Conservation (phyloP, 2,329 filamentous ascomycete species). For the Ascosphaera aggregata region DNA sequence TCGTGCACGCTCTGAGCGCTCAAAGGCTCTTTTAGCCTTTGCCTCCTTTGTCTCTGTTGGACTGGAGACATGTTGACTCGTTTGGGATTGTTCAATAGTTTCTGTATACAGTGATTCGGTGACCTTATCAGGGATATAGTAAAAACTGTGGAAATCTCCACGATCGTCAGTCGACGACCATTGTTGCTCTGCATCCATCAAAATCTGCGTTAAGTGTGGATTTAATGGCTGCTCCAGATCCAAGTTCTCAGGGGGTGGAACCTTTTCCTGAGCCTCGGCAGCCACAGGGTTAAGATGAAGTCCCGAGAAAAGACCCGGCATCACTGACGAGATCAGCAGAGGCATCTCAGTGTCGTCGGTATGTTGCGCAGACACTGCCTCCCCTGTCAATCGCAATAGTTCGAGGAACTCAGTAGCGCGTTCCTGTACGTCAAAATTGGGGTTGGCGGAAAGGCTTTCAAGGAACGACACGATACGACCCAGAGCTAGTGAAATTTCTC, state of each 20-base stretch:
- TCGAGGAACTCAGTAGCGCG: slow-evolving; percentile 82
- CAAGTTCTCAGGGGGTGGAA: slow-evolving; percentile 52
- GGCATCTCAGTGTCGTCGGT: slow-evolving; percentile 36
- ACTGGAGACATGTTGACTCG: too few species aligned
- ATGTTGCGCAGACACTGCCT: slow-evolving; percentile 31
- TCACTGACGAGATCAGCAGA: slow-evolving; percentile 66
- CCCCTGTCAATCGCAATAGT: slow-evolving; percentile 62
- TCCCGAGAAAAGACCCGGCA: slow-evolving; percentile 67
- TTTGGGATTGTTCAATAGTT: too few species aligned
- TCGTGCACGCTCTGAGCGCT: slow-evolving; percentile 58
- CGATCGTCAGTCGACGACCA: slow-evolving; percentile 26
- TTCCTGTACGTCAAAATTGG: slow-evolving; percentile 84
- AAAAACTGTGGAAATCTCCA: slow-evolving; percentile 15
- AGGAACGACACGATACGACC: slow-evolving; percentile 62
- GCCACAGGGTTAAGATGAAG: slow-evolving; percentile 87
- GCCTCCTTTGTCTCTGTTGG: slow-evolving; percentile 48
- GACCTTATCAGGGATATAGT: slow-evolving; percentile 17
- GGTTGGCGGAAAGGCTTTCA: slow-evolving; percentile 57
- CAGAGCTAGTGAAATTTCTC: slow-evolving; percentile 52
- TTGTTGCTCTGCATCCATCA: slow-evolving; percentile 32
- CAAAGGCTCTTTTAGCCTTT: slow-evolving; percentile 46
- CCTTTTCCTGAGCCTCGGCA: slow-evolving; percentile 56
- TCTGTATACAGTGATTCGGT: too few species aligned
- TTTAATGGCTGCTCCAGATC: slow-evolving; percentile 71
- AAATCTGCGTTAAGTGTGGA: slow-evolving; percentile 40